These are phyloP conservation scores for Sclerotiophoma versabilis DNA, from an alignment of 2,329 filamentous ascomycete genomes.

Conservation along the genomic window DNA sequence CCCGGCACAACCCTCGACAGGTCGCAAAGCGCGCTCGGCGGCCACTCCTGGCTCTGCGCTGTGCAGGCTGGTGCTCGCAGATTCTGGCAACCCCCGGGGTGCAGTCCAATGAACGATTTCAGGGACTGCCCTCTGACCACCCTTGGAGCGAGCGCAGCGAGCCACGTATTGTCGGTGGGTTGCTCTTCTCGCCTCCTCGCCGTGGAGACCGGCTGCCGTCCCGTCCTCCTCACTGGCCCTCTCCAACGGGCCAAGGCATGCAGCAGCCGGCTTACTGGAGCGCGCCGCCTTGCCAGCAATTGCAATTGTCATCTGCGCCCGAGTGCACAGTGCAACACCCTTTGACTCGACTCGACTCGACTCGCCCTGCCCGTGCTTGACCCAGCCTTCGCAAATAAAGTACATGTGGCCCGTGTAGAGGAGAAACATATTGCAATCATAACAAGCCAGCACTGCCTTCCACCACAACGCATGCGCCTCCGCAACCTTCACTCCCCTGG, in stretches of 20 bases:
- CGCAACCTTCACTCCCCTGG: background rate
- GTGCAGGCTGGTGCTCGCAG: constrained; percentile 23
- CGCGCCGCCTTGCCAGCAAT: constrained; percentile 10
- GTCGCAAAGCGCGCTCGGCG: constrained; percentile 24
- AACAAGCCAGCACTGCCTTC: background rate
- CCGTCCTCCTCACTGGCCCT: constrained; percentile 15
- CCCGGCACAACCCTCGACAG: constrained; percentile 22
- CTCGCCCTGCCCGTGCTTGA: constrained; percentile 18
- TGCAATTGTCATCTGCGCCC: constrained; percentile 5
- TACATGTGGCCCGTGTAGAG: constrained; percentile 34
- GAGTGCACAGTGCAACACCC: constrained; percentile 7
- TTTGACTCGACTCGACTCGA: constrained; percentile 8
- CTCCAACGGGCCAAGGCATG: constrained; percentile 17
- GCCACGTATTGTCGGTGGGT: constrained; percentile 37
- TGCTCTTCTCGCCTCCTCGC: constrained; percentile 21
- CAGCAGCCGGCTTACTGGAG: constrained; percentile 5
- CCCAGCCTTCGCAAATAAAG: constrained; percentile 26
- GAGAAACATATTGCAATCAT: constrained; percentile 35
- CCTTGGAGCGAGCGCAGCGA: constrained; percentile 36
- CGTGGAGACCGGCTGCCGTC: constrained; percentile 25
- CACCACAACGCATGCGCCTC: background rate
- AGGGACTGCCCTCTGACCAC: constrained; percentile 32
- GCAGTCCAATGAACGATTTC: constrained; percentile 34
- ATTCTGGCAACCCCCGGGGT: constrained; percentile 26
- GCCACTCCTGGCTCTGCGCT: constrained; percentile 28